Percentiles rank a stretch among this genome's conserved stretches.
These are phyloP conservation scores for Termitomyces sp. DNA, from an alignment of 1,284 basidiomycete species.

Conservation along the genomic window DNA sequence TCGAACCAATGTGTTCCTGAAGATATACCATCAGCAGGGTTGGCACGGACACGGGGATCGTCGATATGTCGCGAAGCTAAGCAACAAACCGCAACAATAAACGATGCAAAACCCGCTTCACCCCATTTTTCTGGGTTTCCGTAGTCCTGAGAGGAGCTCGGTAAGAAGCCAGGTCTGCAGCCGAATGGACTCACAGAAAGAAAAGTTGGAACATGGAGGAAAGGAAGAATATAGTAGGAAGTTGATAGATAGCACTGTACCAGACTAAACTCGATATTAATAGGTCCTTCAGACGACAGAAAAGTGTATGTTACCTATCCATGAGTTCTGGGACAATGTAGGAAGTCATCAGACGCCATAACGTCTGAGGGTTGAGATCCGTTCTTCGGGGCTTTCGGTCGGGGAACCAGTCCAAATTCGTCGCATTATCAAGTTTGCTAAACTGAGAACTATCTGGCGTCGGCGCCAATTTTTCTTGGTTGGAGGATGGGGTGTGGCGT, in stretches of 20 bases:
- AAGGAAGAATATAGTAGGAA: constrained; percentile 87
- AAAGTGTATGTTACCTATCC: constrained; percentile 62
- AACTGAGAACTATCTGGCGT: constrained; percentile 13
- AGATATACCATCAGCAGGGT: constrained; percentile 74
- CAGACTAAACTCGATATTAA: constrained; percentile 41
- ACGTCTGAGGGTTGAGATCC: constrained; percentile 72
- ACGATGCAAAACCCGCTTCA: constrained; percentile 86
- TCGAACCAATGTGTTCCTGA: constrained; percentile 91
- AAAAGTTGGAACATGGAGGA: constrained; percentile 86
- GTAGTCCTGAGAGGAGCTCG: constrained; percentile 58
- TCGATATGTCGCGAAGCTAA: constrained; percentile 87
- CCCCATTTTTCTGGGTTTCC: constrained; percentile 90
- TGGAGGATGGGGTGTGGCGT: constrained; percentile 30
- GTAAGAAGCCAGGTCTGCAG: constrained; percentile 6
- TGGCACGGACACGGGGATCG: constrained; percentile 79
- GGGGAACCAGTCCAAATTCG: constrained; percentile 64
- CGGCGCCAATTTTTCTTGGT: constrained; percentile 16
- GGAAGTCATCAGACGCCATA: constrained; percentile 73
- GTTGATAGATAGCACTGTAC: constrained; percentile 83
- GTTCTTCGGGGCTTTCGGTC: constrained; percentile 68
- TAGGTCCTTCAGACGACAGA: constrained; percentile 2
- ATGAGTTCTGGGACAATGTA: constrained; percentile 82
- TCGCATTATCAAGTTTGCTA: constrained; percentile 16
- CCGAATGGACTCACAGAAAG: constrained; percentile 53
- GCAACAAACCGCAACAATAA: constrained; percentile 86